Evolutionary conservation across 345 rosid species (phyloP).

Genomic region (Melaleuca alternifolia): DNA sequence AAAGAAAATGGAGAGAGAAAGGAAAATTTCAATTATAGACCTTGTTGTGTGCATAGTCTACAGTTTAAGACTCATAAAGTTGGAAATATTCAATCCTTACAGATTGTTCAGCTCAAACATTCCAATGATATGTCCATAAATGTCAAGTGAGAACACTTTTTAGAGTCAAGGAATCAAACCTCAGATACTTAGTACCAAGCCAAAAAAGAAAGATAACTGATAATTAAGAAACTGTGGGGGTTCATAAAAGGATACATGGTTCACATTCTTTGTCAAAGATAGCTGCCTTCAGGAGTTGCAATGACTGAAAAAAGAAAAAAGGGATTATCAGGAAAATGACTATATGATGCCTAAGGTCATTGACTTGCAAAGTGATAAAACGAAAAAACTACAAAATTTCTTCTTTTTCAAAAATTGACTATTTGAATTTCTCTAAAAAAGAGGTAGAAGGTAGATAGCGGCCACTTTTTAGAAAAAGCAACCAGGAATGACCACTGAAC

Average conservation of each 20-base stretch:
- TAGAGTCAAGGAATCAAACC: slow-evolving; percentile 40
- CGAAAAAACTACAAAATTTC: neutral
- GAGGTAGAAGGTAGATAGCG: neutral
- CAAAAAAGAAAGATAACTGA: neutral
- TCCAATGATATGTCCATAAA: slow-evolving; percentile 84
- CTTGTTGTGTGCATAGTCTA: neutral
- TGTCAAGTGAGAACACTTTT: slow-evolving; percentile 82
- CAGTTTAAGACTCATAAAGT: neutral
- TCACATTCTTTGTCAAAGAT: slow-evolving; percentile 78
- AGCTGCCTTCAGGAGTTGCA: slow-evolving; percentile 71
- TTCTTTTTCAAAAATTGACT: neutral
- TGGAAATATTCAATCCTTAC: slow-evolving; percentile 18
- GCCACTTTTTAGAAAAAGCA: neutral
- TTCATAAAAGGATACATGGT: slow-evolving; percentile 51
- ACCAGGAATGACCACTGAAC: neutral
- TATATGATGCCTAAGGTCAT: neutral
- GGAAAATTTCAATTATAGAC: neutral
- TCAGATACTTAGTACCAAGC: neutral
- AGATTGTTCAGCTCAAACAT: slow-evolving; percentile 97
- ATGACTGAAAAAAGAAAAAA: slow-evolving; percentile 38
- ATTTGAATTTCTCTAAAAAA: neutral
- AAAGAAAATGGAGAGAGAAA: neutral
- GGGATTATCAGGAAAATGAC: neutral
- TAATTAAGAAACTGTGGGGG: neutral
- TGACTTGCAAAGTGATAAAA: neutral